Base-by-base conservation (phyloP, 2,329 filamentous ascomycete genomes). In the Talaromyces marneffei region DNA sequence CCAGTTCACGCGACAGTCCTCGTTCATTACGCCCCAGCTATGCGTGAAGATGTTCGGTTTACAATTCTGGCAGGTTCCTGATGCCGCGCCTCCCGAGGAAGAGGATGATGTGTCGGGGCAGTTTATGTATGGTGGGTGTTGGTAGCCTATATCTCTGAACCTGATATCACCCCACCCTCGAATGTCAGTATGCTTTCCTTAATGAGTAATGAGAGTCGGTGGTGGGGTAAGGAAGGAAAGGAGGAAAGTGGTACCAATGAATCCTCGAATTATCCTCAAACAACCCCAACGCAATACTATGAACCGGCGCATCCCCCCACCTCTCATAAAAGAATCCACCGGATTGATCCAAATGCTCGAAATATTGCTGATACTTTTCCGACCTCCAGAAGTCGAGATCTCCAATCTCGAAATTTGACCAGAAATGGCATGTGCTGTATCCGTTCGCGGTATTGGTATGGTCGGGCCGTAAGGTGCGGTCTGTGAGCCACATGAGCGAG, bases 111-210 rank as follows among this genome's bases (percentile, higher is more conserved):
- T 96, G 77, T 96, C 97, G 63, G 94, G 94, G 73, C 94, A 99
- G 79, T 99, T 99, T 82, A 95, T 96, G 79, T 96, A 99, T 48
- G 94, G 94, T 57, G 97, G 92, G 69, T 99, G 94, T 71, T 97
- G 92, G 78, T 99, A 99, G 62, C 94, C 94, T 67, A 99, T 97
- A 73, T 99, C 94, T 60, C 93, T 92, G 87, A 99, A 99, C 92
- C 92, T 96, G n/a, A 65, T 50, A n/a, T 2, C 23, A 59, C 23
- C 6, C 20, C 20, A 25, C 4, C 16, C n/a, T n/a, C n/a, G n/a
- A 44, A 27, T 18, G 40, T 37, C 52, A 40, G 52, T 14, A 29
- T 12, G n/a, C 2, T 20, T 44, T 23, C 4, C 40, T n/a, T n/a
- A n/a, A n/a, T n/a, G n/a, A n/a, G n/a, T n/a, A n/a, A n/a, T n/a